Conservation (phyloP, 2,329 filamentous ascomycete genomes). For the Ceratocystis papillata region DNA sequence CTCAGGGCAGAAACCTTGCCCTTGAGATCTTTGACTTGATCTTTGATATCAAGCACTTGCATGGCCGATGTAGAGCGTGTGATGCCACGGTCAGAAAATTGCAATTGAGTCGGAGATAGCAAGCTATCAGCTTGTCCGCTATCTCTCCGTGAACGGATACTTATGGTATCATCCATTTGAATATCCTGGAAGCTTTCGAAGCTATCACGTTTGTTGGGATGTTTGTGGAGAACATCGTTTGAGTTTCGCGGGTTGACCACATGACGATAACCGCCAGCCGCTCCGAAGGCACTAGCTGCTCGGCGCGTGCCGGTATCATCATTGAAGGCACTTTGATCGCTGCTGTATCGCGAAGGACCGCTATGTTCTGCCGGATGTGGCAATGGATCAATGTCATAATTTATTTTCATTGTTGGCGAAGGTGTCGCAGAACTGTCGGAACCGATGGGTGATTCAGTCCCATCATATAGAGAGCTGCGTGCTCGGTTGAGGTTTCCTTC, state of each 20-base stretch:
- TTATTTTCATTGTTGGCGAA: conserved; percentile 37
- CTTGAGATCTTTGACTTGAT: conserved; percentile 76
- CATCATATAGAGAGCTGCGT: conserved; percentile 52
- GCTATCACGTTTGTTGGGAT: conserved; percentile 27
- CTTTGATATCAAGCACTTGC: conserved; percentile 61
- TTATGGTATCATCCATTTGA: conserved; percentile 40
- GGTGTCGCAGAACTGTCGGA: conserved; percentile 43
- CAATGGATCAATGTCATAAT: conserved; percentile 28
- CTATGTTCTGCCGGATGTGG: conserved; percentile 26
- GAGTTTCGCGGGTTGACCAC: conserved; percentile 26
- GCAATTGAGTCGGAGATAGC: conserved; percentile 39
- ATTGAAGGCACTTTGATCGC: conserved; percentile 41
- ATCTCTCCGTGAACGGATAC: conserved; percentile 24
- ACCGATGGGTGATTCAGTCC: conserved; percentile 29
- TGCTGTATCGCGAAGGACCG: conserved; percentile 50
- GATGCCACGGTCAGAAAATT: conserved; percentile 39
- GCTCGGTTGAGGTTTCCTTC: conserved; percentile 80
- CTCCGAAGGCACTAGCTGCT: conserved; percentile 53
- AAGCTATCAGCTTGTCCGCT: conserved; percentile 27
- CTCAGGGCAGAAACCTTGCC: conserved; percentile 73
- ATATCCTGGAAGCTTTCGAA: conserved; percentile 40
- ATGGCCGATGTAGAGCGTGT: conserved; percentile 61
- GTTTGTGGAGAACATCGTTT: conserved; percentile 14
- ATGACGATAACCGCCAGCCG: conserved; percentile 48
- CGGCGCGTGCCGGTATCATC: conserved; percentile 34